phyloP scores from a whole-genome alignment of 306 rosid genomes.

The Arachis stenosperma region DNA sequence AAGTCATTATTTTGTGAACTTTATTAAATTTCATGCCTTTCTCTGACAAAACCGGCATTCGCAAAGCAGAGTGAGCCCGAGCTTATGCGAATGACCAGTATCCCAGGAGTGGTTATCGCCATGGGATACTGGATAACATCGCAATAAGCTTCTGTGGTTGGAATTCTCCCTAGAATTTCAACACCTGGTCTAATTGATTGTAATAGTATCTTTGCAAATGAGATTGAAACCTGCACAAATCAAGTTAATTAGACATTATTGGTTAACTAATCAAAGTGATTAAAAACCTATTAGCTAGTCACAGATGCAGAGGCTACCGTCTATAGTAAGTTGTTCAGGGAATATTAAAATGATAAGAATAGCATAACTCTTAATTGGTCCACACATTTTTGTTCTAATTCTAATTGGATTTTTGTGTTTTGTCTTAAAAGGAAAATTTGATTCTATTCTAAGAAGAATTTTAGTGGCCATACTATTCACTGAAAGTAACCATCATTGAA shows the following conservation, averaged over 20 bases:
- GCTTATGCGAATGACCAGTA: conserved; percentile 64
- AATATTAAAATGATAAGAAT: not conserved
- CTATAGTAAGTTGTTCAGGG: not conserved
- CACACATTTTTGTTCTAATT: not conserved
- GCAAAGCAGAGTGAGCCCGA: conserved; percentile 87
- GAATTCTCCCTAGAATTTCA: conserved; percentile 74
- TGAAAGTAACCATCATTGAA: not conserved
- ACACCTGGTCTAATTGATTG: conserved; percentile 73
- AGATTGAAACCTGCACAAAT: conserved; percentile 67
- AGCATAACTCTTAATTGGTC: not conserved
- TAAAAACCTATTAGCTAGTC: too few relatives aligned
- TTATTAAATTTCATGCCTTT: conserved; percentile 52
- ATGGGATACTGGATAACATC: conserved; percentile 76
- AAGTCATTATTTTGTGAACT: not conserved
- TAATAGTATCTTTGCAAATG: conserved; percentile 76
- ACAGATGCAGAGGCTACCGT: not conserved
- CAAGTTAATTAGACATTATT: not conserved
- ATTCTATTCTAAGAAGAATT: not conserved
- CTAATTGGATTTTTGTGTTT: not conserved
- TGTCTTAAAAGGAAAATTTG: too few relatives aligned
- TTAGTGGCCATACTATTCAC: not conserved
- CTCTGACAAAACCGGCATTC: conserved; percentile 77
- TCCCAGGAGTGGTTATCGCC: conserved; percentile 69
- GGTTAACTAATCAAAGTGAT: not conserved
- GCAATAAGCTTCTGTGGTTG: conserved; percentile 71